phyloP scores from a whole-genome alignment of 768 basidiomycete species.

The Boletus sp. region DNA sequence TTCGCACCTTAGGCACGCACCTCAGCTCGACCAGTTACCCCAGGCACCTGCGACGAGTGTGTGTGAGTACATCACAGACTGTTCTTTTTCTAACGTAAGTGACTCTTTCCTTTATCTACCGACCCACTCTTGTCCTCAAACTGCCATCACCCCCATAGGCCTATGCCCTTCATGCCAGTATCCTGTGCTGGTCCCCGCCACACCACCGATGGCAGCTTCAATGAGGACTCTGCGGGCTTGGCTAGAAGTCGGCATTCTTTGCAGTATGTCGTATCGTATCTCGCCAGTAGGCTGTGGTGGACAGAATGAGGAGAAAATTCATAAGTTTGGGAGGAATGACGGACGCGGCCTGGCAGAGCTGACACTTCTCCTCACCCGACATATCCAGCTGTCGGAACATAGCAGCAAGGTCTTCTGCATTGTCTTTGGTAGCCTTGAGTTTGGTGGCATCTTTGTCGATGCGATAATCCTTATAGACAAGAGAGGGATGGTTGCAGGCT shows the following conservation, averaged over 20 bases:
- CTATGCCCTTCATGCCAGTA: too few relatives aligned
- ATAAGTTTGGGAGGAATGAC: slow-evolving; percentile 25
- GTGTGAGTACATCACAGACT: too few relatives aligned
- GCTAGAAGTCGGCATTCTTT: slow-evolving; percentile 56
- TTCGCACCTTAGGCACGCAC: too few relatives aligned
- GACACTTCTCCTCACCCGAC: slow-evolving; percentile 58
- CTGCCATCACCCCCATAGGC: too few relatives aligned
- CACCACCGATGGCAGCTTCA: too few relatives aligned
- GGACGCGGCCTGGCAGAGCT: slow-evolving; percentile 72
- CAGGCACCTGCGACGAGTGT: too few relatives aligned
- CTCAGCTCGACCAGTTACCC: too few relatives aligned
- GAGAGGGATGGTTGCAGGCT: slow-evolving; percentile 90
- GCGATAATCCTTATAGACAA: slow-evolving; percentile 76
- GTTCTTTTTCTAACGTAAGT: too few relatives aligned
- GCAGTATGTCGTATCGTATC: slow-evolving; percentile 47
- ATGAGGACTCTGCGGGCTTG: slow-evolving; percentile 37
- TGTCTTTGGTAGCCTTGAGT: slow-evolving; percentile 51
- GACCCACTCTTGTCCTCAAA: too few relatives aligned
- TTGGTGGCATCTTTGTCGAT: slow-evolving; percentile 77
- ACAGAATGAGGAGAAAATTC: background rate
- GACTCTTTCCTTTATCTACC: too few relatives aligned
- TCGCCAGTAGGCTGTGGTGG: slow-evolving; percentile 14
- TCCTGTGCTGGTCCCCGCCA: too few relatives aligned
- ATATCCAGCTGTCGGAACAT: slow-evolving; percentile 73
- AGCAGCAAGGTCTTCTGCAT: slow-evolving; percentile 71